phyloP scores from a whole-genome alignment of 139 green algal species.

The Tetraselmis striata region DNA sequence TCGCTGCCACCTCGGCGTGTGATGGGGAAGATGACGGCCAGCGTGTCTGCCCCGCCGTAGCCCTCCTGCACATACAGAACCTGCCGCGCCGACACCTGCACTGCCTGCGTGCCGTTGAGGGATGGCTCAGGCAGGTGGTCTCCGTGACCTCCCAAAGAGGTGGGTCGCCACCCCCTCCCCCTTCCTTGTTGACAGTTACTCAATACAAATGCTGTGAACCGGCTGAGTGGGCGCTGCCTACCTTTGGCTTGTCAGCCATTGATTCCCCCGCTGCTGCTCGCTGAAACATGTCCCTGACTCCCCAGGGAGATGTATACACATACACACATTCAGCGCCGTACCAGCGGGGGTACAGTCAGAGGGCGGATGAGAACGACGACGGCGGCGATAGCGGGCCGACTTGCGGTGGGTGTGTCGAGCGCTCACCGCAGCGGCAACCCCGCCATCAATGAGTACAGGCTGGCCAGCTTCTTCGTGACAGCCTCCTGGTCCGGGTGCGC shows the following conservation, averaged over 20 bases:
- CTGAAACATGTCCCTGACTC: neutral
- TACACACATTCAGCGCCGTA: too few species aligned
- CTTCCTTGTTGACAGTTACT: too few species aligned
- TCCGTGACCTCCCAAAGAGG: too few species aligned
- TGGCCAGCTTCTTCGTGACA: neutral
- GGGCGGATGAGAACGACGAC: too few species aligned
- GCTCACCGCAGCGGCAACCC: neutral
- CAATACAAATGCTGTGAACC: too few species aligned
- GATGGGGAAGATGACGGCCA: neutral
- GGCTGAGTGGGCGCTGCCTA: too few species aligned
- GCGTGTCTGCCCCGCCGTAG: neutral
- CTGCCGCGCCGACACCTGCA: neutral
- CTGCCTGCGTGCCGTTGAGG: too few species aligned
- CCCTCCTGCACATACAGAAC: neutral
- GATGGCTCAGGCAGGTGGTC: too few species aligned
- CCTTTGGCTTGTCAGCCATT: neutral
- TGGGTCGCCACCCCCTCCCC: too few species aligned
- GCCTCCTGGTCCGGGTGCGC: neutral
- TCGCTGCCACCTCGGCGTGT: neutral
- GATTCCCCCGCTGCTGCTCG: neutral
- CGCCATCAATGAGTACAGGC: neutral
- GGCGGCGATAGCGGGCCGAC: too few species aligned
- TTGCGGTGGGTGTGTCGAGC: neutral
- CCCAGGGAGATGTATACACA: too few species aligned
- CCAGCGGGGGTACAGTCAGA: too few species aligned